phyloP scores from a whole-genome alignment of 2,329 filamentous ascomycete species.

The Botrytis pseudocinerea region DNA sequence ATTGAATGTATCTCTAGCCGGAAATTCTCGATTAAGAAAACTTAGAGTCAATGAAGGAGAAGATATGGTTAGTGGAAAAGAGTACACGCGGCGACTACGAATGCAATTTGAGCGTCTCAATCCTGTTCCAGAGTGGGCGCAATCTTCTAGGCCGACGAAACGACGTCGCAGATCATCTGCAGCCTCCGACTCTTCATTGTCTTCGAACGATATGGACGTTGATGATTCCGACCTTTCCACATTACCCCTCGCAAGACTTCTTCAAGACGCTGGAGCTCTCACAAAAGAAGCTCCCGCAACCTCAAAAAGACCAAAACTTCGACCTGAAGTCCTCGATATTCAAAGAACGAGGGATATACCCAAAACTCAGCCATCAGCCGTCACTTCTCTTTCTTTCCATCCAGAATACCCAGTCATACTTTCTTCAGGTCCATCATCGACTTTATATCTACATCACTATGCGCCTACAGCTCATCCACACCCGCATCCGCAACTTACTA shows the following conservation, averaged over 20 bases:
- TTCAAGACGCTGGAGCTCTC: conserved; percentile 72
- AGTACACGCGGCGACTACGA: conserved; percentile 79
- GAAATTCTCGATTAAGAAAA: conserved; percentile 75
- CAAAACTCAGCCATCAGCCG: conserved; percentile 72
- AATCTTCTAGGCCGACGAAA: conserved; percentile 52
- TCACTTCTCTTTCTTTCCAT: conserved; percentile 87
- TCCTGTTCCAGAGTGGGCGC: conserved; percentile 62
- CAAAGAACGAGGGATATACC: conserved; percentile 85
- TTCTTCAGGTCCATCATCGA: conserved; percentile 82
- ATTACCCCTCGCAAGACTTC: conserved; percentile 75
- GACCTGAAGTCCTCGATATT: conserved; percentile 87
- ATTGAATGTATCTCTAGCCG: conserved; percentile 77
- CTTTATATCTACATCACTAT: conserved; percentile 87
- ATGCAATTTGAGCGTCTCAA: conserved; percentile 69
- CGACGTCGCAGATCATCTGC: conserved; percentile 54
- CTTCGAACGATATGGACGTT: conserved; percentile 51
- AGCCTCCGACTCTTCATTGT: conserved; percentile 43
- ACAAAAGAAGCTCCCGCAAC: conserved; percentile 49
- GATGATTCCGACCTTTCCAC: conserved; percentile 62
- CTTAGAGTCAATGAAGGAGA: conserved; percentile 78
- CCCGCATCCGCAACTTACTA: conserved; percentile 87
- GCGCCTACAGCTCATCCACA: conserved; percentile 71
- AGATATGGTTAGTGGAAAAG: conserved; percentile 80
- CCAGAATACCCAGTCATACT: conserved; percentile 84
- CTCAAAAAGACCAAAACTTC: conserved; percentile 67